Evolutionary conservation across 78 protist genomes (phyloP), one percentile per base, ranked within the genome.

Genomic region (Dictyostelium firmibasis): DNA sequence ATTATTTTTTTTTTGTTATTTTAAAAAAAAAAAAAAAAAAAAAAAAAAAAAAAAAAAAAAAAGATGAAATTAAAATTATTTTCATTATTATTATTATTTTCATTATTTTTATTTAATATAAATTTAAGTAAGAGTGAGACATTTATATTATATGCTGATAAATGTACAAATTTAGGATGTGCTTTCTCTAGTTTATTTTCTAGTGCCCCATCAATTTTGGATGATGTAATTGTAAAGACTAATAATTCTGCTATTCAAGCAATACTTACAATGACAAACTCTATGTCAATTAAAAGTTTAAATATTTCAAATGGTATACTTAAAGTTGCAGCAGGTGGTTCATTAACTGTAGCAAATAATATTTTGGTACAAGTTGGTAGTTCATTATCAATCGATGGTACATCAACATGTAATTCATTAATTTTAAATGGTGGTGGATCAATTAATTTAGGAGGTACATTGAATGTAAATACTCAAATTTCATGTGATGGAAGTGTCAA

Each of bases 141-240:
- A 11, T 13, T 35, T 18, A 20, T 60, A 20, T 57, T 57, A 5
- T 33, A 82, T 60, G 86, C 86, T 18, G 86, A 82, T 60, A 29
- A 60, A 50, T 82, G 86, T 60, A 82, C 50, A 57, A 57, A 50
- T 23, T 25, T 82, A 1, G 86, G 60, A 57, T 82, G 86, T 82
- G 31, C 41, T 9, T 82, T 82, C 36, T 47, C 35, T 14, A 31
- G 14, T 7, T 57, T 82, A 82, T 82, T 82, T 50, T 13, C 47
- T 14, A 27, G 16, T 20, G 13, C 36, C 20, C 79, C 79, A 69
- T 20, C 41, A 41, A 69, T 33, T n/a, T 33, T 25, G 4, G 93
- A 87, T 64, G 93, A 87, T 62, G 85, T 87, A 23, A 38, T 87
- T 38, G 62, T 87, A 9, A 77, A 78, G 25, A 36, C 93, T 0